phyloP scores from a whole-genome alignment of 805 yeast genomes.

The Yarrowia divulgata region DNA sequence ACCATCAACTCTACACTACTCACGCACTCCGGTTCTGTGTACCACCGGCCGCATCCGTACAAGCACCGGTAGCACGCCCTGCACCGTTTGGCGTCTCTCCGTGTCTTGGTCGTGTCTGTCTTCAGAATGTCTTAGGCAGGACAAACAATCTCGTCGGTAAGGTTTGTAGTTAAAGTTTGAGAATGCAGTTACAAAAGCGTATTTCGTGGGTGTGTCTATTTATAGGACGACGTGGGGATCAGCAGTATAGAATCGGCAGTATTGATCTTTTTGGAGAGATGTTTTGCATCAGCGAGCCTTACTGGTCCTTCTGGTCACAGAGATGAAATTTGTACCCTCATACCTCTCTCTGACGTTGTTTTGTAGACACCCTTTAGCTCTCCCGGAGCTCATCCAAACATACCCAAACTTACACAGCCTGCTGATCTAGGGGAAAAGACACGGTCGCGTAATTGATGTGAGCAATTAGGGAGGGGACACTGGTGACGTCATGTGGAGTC shows the following conservation, averaged over 20 bases:
- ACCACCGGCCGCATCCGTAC: constrained; percentile 4
- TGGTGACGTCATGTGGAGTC: constrained; percentile 18
- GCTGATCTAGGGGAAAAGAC: constrained; percentile 8
- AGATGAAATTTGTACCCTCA: too few relatives aligned
- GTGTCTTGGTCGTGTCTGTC: constrained; percentile 15
- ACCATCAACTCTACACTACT: too few relatives aligned
- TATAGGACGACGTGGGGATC: background rate
- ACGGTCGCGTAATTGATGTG: constrained; percentile 12
- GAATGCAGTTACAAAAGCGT: background rate
- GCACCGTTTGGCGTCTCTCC: background rate
- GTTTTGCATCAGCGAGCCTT: too few relatives aligned
- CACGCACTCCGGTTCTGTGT: background rate
- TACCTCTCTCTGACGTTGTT: too few relatives aligned
- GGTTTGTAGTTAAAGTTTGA: too few relatives aligned
- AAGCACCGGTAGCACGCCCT: background rate
- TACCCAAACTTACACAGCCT: constrained; percentile 14
- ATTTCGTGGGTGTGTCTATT: background rate
- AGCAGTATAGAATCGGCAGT: too few relatives aligned
- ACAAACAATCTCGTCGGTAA: too few relatives aligned
- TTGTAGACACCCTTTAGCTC: too few relatives aligned
- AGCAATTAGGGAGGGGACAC: background rate
- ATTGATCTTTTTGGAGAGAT: too few relatives aligned
- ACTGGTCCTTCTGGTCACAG: too few relatives aligned
- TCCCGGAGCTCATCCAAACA: background rate
- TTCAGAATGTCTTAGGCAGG: background rate